Percentiles rank a stretch among this genome's conserved stretches.
These are phyloP conservation scores for Scleroderma bovista DNA, from an alignment of 768 basidiomycete species.

Conservation along the genomic window DNA sequence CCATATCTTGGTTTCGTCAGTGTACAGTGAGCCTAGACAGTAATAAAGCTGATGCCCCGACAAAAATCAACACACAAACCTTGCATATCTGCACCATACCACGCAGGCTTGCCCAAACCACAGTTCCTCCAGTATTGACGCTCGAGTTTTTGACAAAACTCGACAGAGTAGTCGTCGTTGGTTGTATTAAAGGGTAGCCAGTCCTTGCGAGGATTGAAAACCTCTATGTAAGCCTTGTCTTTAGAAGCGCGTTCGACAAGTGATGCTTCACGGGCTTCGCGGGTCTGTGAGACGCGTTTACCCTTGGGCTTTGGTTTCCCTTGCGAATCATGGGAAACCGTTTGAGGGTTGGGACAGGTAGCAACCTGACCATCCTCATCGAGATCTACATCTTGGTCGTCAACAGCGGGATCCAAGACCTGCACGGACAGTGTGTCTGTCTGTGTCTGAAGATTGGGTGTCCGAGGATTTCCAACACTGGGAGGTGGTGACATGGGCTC, in stretches of 20 bases:
- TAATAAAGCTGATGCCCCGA: not conserved
- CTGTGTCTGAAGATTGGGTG: conserved; percentile 9
- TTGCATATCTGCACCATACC: conserved; percentile 97
- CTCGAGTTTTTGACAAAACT: conserved; percentile 85
- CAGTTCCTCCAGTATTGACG: conserved; percentile 90
- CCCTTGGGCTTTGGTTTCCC: conserved; percentile 35
- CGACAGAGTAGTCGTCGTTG: conserved; percentile 75
- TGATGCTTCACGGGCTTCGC: conserved; percentile 42
- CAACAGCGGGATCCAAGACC: not conserved
- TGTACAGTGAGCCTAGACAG: conserved; percentile 56
- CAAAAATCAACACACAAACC: conserved; percentile 42
- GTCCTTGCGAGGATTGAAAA: conserved; percentile 64
- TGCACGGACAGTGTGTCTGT: conserved; percentile 1
- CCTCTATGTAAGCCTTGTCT: conserved; percentile 54
- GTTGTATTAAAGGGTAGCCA: conserved; percentile 80
- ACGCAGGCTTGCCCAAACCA: conserved; percentile 82
- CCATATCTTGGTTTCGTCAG: conserved; percentile 77
- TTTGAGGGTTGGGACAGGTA: conserved; percentile 2
- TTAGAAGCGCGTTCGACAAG: conserved; percentile 41
- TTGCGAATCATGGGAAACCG: conserved; percentile 27
- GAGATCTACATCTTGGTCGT: conserved; percentile 7
- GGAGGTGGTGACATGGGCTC: conserved; percentile 25
- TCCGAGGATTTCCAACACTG: conserved; percentile 17
- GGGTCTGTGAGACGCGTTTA: conserved; percentile 36
- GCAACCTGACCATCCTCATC: conserved; percentile 12